Base-by-base conservation (phyloP, 2,329 filamentous ascomycete genomes). In the Niveomyces coronatus region DNA sequence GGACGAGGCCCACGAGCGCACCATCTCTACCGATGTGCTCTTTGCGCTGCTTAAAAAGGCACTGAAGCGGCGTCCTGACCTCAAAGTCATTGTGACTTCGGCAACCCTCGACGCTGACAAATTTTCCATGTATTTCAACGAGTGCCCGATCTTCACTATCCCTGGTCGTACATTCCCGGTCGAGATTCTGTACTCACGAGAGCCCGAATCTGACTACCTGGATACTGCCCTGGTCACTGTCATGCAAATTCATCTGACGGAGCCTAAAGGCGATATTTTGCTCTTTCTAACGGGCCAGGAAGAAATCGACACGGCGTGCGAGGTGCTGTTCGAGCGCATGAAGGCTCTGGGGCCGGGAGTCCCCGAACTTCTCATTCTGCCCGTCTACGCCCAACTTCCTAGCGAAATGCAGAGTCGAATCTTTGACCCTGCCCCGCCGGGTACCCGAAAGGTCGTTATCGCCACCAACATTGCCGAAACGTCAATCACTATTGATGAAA, bases 401-500 rank as follows among this genome's bases (percentile, higher is more conserved):
- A 87, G 80, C 44, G 93, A 98, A 58, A 88, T 94, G 68, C 89
- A 95, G 54, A 91, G 82, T 50, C 76, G 76, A 41, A 95, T 98
- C 45, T 98, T 98, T 54, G 91, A 98, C 20, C 88, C 89, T 3
- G 85, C 91, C 0, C 86, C 89, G 0, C 71, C 80, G 1, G 89
- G 89, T 13, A 79, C 76, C 38, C 75, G 91, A 40, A 98, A 98
- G 60, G 87, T 96, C 2, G 86, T 98, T 42, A 94, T 98, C 54
- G 91, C 91, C 3, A 98, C 91, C 24, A 98, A 98, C 51, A 98
- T 98, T 53, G 91, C 91, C 1, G 91, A 98, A 56, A 98, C 91
- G 0, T 94, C 86, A 39, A 91, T 98, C 53, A 98, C 91, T 0
- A 96, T 98, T 47, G 91, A 98, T 55, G 84, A 89, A 34, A 94